Evolutionary conservation across 306 rosid genomes (phyloP).

Genomic region (Dalbergia cochinchinensis): DNA sequence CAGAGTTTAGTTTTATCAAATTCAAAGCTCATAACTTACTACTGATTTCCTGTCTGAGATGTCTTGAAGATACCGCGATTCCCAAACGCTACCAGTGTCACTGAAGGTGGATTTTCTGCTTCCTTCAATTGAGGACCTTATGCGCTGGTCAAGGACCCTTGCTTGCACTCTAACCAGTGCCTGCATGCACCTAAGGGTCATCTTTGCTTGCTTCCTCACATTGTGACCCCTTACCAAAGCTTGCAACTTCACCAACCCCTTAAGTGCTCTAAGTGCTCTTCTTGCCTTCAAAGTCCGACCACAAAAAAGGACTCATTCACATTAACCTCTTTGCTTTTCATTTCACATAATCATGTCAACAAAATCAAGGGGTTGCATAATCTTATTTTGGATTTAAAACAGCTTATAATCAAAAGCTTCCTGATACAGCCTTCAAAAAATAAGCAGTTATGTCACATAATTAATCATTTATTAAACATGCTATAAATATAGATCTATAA

Average conservation of each 20-base stretch:
- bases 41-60: conserved; percentile 81
- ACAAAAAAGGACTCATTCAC: neutral
- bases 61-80: conserved; percentile 80
- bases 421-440: too few relatives aligned
- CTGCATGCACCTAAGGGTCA: conserved; percentile 92
- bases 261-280: conserved; percentile 91
- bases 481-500: neutral
- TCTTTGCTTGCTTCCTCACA: conserved; percentile 95
- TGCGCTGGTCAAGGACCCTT: conserved; percentile 84
- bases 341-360: neutral
- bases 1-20: conserved; percentile 10
- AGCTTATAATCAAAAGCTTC: too few relatives aligned
- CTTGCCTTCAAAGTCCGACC: conserved; percentile 67
- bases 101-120: conserved; percentile 87
- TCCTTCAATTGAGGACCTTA: conserved; percentile 81
- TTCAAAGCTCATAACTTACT: conserved; percentile 53
- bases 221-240: conserved; percentile 96
- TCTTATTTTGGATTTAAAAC: too few relatives aligned
- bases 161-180: conserved; percentile 93
- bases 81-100: conserved; percentile 73
- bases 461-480: too few relatives aligned
- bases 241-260: conserved; percentile 94
- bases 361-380: neutral
- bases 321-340: neutral
- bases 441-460: too few relatives aligned